A percentile compares a stretch with the other conserved stretches of the same genome.
Conservation (phyloP, 495 filamentous ascomycete species). For the Xylaria venustula region DNA sequence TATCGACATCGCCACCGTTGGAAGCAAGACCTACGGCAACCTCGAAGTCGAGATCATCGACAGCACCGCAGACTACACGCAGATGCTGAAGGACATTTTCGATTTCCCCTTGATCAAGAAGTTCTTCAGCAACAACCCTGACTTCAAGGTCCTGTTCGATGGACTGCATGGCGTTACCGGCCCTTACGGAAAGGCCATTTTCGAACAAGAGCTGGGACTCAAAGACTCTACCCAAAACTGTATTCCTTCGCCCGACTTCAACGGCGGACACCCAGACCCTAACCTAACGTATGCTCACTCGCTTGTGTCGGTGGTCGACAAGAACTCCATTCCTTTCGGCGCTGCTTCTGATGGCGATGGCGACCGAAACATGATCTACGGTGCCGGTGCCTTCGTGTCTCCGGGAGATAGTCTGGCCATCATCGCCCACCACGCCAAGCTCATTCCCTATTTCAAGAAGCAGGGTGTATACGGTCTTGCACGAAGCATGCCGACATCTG, state of each 20-base stretch:
- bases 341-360: constrained; percentile 96
- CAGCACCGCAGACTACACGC: constrained; percentile 84
- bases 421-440: constrained; percentile 90
- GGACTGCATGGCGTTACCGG: constrained; percentile 93
- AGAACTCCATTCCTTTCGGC: constrained; percentile 89
- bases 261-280: constrained; percentile 94
- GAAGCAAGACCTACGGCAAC: constrained; percentile 75
- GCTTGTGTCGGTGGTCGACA: constrained; percentile 89
- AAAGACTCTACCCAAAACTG: constrained; percentile 87
- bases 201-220: constrained; percentile 88
- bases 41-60: constrained; percentile 95
- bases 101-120: constrained; percentile 93
- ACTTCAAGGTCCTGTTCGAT: constrained; percentile 97
- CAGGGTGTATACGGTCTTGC: constrained; percentile 94
- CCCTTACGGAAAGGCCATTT: constrained; percentile 91
- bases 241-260: constrained; percentile 87
- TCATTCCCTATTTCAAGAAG: constrained; percentile 97
- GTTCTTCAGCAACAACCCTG: constrained; percentile 78
- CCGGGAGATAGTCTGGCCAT: constrained; percentile 96
- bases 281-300: constrained; percentile 98
- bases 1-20: constrained; percentile 79
- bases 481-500: constrained; percentile 94
- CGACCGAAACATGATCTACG: constrained; percentile 99
- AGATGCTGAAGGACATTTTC: constrained; percentile 97
- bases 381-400: constrained; percentile 92